These are phyloP conservation scores for Seminavis robusta DNA, from an alignment of 108 stramenopile genomes.

Conservation along the genomic window DNA sequence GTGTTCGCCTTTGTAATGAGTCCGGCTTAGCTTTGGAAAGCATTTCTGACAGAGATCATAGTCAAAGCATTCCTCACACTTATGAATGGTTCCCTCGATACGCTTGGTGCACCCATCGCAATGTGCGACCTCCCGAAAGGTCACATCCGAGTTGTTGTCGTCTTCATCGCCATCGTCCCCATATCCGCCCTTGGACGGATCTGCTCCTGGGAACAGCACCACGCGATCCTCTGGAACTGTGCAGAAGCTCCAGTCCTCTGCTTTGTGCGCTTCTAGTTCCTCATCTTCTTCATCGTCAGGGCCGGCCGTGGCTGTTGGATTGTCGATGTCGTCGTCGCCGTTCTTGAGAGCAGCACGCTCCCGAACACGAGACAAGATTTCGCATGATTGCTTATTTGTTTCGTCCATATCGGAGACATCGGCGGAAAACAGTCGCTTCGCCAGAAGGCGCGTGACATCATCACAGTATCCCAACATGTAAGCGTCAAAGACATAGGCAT, in stretches of 20 bases:
- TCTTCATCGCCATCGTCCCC: slow-evolving; percentile 1
- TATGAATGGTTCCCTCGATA: slow-evolving; percentile 51
- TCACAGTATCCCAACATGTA: slow-evolving; percentile 86
- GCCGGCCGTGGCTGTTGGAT: slow-evolving; percentile 14
- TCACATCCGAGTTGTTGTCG: slow-evolving; percentile 16
- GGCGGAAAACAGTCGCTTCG: slow-evolving; percentile 22
- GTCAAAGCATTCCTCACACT: slow-evolving; percentile 80
- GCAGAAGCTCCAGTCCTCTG: slow-evolving; percentile 17
- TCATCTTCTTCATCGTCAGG: slow-evolving; percentile 19
- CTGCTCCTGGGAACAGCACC: slow-evolving; percentile 74
- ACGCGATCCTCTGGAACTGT: slow-evolving; percentile 60
- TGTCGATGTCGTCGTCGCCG: neutral
- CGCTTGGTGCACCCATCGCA: slow-evolving; percentile 64
- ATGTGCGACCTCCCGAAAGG: slow-evolving; percentile 57
- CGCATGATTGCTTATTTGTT: neutral
- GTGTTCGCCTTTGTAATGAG: slow-evolving; percentile 45
- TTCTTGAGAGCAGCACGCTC: neutral
- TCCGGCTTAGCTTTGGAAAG: slow-evolving; percentile 35
- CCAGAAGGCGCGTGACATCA: slow-evolving; percentile 64
- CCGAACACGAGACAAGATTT: neutral
- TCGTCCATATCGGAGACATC: slow-evolving; percentile 1
- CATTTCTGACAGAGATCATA: slow-evolving; percentile 80
- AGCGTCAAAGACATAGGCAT: slow-evolving; percentile 66
- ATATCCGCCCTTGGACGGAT: neutral
- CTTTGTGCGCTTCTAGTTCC: slow-evolving; percentile 5